phyloP scores from a whole-genome alignment of 768 basidiomycete species.

The Mycena belliarum region DNA sequence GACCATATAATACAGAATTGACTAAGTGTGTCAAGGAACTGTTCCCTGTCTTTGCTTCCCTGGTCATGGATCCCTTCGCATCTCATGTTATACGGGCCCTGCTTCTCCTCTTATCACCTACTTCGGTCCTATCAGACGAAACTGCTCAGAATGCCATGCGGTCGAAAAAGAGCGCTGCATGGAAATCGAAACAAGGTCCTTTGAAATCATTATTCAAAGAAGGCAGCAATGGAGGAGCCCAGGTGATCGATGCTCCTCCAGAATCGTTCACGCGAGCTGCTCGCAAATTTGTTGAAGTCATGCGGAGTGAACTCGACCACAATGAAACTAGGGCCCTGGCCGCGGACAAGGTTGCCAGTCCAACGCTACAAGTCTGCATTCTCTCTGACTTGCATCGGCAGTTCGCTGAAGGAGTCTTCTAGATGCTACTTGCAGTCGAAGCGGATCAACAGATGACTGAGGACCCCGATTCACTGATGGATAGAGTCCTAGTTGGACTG shows the following conservation, averaged over 20 bases:
- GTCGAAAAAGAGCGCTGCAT: slow-evolving; percentile 84
- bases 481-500: slow-evolving; percentile 74
- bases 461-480: slow-evolving; percentile 73
- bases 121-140: slow-evolving; percentile 42
- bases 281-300: slow-evolving; percentile 45
- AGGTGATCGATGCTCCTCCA: slow-evolving; percentile 35
- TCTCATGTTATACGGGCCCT: slow-evolving; percentile 88
- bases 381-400: neutral
- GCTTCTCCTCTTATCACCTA: slow-evolving; percentile 74
- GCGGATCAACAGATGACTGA: slow-evolving; percentile 62
- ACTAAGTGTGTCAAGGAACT: slow-evolving; percentile 57
- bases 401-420: slow-evolving; percentile 8
- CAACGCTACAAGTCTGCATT: slow-evolving; percentile 63
- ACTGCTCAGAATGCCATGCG: slow-evolving; percentile 49
- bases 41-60: slow-evolving; percentile 55
- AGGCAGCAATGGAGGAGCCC: slow-evolving; percentile 38
- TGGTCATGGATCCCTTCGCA: slow-evolving; percentile 85
- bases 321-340: slow-evolving; percentile 82
- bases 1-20: neutral
- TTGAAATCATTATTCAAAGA: slow-evolving; percentile 78
- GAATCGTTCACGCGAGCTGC: slow-evolving; percentile 49
- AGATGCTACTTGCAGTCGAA: slow-evolving; percentile 87
- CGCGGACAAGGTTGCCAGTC: slow-evolving; percentile 75
- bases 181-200: slow-evolving; percentile 77
- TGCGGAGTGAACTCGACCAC: slow-evolving; percentile 55